These are phyloP conservation scores for Geotrichum phurueaensis DNA, from an alignment of 1,139 yeast genomes.

Conservation along the genomic window DNA sequence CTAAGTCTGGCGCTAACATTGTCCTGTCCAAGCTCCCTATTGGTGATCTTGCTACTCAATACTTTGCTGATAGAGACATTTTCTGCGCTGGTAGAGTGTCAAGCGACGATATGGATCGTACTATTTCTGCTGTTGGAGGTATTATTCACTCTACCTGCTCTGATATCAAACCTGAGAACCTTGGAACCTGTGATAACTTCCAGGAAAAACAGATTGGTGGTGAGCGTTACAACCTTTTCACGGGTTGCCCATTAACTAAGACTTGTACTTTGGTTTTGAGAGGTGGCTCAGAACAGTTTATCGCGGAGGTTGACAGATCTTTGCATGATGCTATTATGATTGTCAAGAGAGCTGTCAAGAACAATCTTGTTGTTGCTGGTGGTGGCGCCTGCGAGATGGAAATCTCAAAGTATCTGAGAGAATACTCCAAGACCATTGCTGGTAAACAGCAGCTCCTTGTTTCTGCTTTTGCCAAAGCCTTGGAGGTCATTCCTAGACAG, in stretches of 20 bases:
- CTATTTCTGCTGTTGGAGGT: constrained; percentile 92
- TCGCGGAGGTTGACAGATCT: constrained; percentile 96
- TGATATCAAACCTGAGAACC: constrained; percentile 60
- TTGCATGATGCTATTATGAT: constrained; percentile 98
- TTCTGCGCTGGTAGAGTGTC: constrained; percentile 98
- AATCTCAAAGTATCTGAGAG: constrained; percentile 79
- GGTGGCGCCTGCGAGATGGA: constrained; percentile 99
- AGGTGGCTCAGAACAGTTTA: constrained; percentile 98
- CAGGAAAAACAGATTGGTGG: constrained; percentile 96
- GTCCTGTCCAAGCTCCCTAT: constrained; percentile 92
- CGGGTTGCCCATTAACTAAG: constrained; percentile 87
- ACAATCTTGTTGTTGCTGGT: constrained; percentile 87
- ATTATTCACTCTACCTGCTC: constrained; percentile 81
- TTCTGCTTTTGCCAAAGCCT: constrained; percentile 86
- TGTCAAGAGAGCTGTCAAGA: constrained; percentile 88
- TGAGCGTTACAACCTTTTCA: constrained; percentile 86
- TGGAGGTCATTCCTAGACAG: constrained; percentile 95
- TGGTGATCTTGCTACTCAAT: constrained; percentile 97
- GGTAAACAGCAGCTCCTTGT: constrained; percentile 94
- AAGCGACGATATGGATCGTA: constrained; percentile 84
- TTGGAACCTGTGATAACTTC: constrained; percentile 80
- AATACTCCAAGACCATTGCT: constrained; percentile 77
- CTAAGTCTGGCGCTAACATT: constrained; percentile 81
- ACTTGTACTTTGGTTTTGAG: constrained; percentile 90
- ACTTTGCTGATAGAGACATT: constrained; percentile 89